Conservation (phyloP, 2,329 filamentous ascomycete species). For the Xylariaceae sp. region DNA sequence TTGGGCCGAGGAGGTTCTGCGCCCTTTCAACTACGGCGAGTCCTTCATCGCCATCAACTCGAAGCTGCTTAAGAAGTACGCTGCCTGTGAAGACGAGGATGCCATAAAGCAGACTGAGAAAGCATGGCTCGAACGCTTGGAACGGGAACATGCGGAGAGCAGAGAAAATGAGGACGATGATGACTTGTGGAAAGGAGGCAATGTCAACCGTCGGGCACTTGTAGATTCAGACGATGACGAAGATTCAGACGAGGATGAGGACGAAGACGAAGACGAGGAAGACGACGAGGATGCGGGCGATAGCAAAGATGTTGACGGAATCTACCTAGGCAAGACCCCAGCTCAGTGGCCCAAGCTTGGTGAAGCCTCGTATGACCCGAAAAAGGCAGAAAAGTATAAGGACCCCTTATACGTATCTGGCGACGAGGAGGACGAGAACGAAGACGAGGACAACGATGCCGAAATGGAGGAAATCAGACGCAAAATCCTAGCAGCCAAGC, state of each 20-base stretch:
- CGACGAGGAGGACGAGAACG: constrained; percentile 68
- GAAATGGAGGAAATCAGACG: constrained; percentile 90
- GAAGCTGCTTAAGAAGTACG: constrained; percentile 75
- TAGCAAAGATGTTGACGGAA: constrained; percentile 48
- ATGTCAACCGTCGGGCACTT: constrained; percentile 64
- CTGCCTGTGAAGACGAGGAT: constrained; percentile 73
- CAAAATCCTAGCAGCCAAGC: constrained; percentile 85
- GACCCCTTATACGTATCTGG: constrained; percentile 76
- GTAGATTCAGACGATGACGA: constrained; percentile 47
- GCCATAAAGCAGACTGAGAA: constrained; percentile 79
- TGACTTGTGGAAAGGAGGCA: constrained; percentile 87
- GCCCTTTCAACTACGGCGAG: constrained; percentile 80
- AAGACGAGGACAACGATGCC: constrained; percentile 62
- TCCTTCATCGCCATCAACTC: constrained; percentile 90
- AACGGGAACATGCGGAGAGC: constrained; percentile 81
- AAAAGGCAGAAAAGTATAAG: constrained; percentile 44
- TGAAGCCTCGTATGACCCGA: constrained; percentile 32
- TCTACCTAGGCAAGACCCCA: constrained; percentile 55
- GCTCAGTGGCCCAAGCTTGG: constrained; percentile 31
- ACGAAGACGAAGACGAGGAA: constrained; percentile 40
- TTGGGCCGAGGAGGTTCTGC: constrained; percentile 80
- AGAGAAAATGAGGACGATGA: constrained; percentile 60
- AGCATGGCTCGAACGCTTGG: constrained; percentile 83
- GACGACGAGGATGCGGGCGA: constrained; percentile 40
- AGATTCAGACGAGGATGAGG: constrained; percentile 44